A percentile compares a stretch with the other conserved stretches of the same genome.
Conservation (phyloP, 345 rosid species). For the Heritiera littoralis region DNA sequence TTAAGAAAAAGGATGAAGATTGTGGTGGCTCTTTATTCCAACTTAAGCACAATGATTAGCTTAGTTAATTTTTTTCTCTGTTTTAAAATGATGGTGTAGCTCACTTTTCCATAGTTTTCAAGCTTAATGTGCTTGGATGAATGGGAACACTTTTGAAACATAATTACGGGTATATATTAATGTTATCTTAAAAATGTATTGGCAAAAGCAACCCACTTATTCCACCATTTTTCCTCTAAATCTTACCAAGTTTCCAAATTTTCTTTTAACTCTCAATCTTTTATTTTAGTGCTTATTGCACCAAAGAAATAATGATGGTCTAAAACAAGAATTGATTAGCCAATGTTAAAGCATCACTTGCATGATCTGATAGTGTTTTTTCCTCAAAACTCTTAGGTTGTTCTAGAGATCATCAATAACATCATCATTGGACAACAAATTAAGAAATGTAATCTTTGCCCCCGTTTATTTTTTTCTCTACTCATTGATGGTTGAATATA, state of each 20-base stretch:
- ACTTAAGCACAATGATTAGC: slow-evolving; percentile 16
- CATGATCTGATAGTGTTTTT: not conserved
- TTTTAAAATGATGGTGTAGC: slow-evolving; percentile 15
- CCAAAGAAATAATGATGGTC: slow-evolving; percentile 22
- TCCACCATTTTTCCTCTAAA: slow-evolving; percentile 23
- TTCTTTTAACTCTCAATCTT: not conserved
- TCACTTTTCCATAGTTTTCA: slow-evolving; percentile 16
- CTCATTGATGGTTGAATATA: not conserved
- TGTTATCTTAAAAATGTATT: slow-evolving; percentile 10
- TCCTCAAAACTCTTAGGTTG: not conserved
- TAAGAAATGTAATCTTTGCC: not conserved
- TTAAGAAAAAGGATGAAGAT: not conserved
- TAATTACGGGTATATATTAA: slow-evolving; percentile 19
- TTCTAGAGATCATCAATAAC: not conserved
- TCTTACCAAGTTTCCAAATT: not conserved
- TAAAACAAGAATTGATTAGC: slow-evolving; percentile 26
- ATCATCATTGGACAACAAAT: not conserved
- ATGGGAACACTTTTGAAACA: slow-evolving; percentile 22
- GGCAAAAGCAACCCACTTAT: slow-evolving; percentile 22
- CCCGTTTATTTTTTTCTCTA: not conserved
- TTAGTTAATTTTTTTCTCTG: not conserved
- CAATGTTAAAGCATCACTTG: slow-evolving; percentile 11
- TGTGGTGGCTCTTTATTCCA: not conserved
- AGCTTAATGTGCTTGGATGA: slow-evolving; percentile 24
- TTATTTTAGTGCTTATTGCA: slow-evolving; percentile 34